Base-by-base conservation (phyloP, 305 asterid genomes). In the Andrographis paniculata region DNA sequence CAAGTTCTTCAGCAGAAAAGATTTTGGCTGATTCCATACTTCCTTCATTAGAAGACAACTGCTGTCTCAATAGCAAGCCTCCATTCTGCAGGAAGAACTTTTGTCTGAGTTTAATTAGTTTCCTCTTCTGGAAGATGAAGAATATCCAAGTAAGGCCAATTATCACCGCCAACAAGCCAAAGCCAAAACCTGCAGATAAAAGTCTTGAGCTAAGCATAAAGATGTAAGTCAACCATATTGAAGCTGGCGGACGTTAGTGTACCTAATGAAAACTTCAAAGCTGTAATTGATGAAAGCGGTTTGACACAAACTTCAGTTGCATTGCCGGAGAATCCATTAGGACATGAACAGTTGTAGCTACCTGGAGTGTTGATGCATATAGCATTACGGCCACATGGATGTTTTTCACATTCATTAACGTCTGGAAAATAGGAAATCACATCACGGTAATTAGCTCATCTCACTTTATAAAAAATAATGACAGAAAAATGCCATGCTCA, bases 401-500 rank as follows among this genome's bases (percentile, higher is more conserved):
- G 53, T 43, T 27, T 47, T 33, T 27, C 39, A 36, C 88, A 79
- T 45, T 76, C 88, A 43, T 79, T 11, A 6, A 33, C 12, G 10
- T 33, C 38, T 33, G 38, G 12, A 9, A 33, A 33, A 2, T 33
- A 24, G 4, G 13, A 33, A 33, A 2, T 11, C 38, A 33, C 2
- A 33, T 4, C 3, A 6, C n/a, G 2, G 12, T 9, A 33, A n/a
- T 33, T 13, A 33, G 38, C 12, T 33, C 9, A 33, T 9, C 12
- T 13, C 12, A 11, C 38, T 2, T 7, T 6, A 6, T n/a, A 33
- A 13, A 13, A 33, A 13, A 33, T 6, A 33, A 33, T 6, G 14
- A 33, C 4, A 33, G 38, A 9, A 33, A n/a, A n/a, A n/a, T n/a
- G n/a, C n/a, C n/a, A n/a, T n/a, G n/a, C n/a, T n/a, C n/a, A n/a